Evolutionary conservation across 2,329 filamentous ascomycete species (phyloP).

Genomic region (Phaeosphaeriaceae sp.): DNA sequence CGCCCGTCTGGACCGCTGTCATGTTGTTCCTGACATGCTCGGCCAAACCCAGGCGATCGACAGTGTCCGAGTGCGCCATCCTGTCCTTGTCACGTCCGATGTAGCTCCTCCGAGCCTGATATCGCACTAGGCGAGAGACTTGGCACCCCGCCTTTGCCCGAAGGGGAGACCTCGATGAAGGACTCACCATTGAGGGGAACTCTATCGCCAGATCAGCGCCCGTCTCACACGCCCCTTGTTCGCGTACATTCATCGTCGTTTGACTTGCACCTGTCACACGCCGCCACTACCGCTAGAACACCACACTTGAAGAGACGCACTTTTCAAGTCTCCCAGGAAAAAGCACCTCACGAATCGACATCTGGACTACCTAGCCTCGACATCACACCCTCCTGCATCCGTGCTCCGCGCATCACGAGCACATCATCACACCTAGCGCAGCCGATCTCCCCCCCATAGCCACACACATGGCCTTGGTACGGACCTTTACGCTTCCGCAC

Average conservation of each 20-base stretch:
- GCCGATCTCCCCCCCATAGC: constrained; percentile 7
- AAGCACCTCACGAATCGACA: background rate
- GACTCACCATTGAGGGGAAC: constrained; percentile 5
- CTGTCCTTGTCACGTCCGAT: constrained; percentile 14
- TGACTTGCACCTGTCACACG: background rate
- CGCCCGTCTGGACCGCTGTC: constrained; percentile 15
- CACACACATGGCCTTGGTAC: constrained; percentile 62
- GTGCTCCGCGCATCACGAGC: constrained; percentile 11
- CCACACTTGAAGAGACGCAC: background rate
- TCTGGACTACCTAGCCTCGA: background rate
- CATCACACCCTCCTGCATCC: constrained; percentile 4
- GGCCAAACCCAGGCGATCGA: constrained; percentile 19
- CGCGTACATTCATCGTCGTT: background rate
- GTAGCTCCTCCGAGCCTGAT: background rate
- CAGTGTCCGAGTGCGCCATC: background rate
- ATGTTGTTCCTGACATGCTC: constrained; percentile 22
- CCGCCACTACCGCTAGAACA: background rate
- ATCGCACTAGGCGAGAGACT: background rate
- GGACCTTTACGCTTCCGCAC: constrained; percentile 78
- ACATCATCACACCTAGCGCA: constrained; percentile 11
- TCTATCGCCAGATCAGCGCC: background rate
- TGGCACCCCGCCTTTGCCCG: constrained; percentile 27
- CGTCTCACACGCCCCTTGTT: background rate
- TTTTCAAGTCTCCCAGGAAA: background rate
- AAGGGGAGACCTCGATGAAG: constrained; percentile 12